Evolutionary conservation across 2,329 filamentous ascomycete species (phyloP).

Genomic region (Macrophomina pseudophaseolina): DNA sequence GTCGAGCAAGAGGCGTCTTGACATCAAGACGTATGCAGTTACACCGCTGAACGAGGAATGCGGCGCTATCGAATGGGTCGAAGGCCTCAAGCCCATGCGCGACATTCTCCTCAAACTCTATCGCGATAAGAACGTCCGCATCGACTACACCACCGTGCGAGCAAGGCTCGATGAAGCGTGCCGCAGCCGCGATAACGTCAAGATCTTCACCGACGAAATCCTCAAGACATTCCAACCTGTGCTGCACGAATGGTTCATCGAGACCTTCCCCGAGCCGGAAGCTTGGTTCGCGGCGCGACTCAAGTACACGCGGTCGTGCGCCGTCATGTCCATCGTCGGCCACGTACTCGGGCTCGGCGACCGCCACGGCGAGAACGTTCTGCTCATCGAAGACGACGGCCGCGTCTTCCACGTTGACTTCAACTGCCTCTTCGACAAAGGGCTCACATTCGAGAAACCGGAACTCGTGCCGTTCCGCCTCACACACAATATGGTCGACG

Average conservation of each 20-base stretch:
- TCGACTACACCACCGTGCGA: slow-evolving; percentile 71
- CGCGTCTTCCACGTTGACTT: slow-evolving; percentile 98
- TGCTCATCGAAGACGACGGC: slow-evolving; percentile 91
- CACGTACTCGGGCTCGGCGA: slow-evolving; percentile 93
- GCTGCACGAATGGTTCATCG: slow-evolving; percentile 92
- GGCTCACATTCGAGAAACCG: slow-evolving; percentile 90
- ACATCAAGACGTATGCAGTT: slow-evolving; percentile 96
- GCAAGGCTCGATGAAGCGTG: slow-evolving; percentile 65
- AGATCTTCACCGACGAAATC: slow-evolving; percentile 70
- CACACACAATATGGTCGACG: slow-evolving; percentile 98
- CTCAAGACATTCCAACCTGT: slow-evolving; percentile 75
- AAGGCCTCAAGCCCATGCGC: slow-evolving; percentile 89
- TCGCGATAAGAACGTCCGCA: slow-evolving; percentile 70
- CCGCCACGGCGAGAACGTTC: slow-evolving; percentile 94
- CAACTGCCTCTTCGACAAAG: slow-evolving; percentile 99
- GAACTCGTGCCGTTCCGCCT: slow-evolving; percentile 95
- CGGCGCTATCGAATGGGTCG: slow-evolving; percentile 97
- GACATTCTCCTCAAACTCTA: slow-evolving; percentile 86
- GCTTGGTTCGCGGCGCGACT: slow-evolving; percentile 90
- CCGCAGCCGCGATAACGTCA: slow-evolving; percentile 63
- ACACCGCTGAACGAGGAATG: slow-evolving; percentile 97
- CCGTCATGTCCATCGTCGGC: slow-evolving; percentile 99
- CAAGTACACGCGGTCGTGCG: slow-evolving; percentile 88
- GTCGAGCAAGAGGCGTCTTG: slow-evolving; percentile 85
- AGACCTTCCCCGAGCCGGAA: slow-evolving; percentile 91